A percentile compares a stretch with the other conserved stretches of the same genome.
Conservation (phyloP, 2,329 filamentous ascomycete genomes). For the Diaporthe citriasiana region DNA sequence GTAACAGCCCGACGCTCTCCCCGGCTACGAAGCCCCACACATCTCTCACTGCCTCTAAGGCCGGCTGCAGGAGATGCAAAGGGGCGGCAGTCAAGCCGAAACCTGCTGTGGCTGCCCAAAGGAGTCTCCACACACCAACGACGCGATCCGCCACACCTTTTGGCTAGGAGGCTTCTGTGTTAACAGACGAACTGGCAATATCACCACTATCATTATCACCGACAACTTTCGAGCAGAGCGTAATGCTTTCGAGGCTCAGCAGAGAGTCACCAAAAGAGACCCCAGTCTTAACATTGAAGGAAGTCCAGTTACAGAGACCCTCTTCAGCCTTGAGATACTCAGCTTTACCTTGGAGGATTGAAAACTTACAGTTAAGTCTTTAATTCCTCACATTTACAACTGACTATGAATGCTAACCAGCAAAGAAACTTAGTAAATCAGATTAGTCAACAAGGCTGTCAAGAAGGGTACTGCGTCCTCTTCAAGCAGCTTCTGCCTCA, state of each 20-base stretch:
- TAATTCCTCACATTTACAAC: too few species aligned
- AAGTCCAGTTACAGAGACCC: too few species aligned
- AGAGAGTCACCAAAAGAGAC: slow-evolving; percentile 41
- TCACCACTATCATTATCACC: slow-evolving; percentile 55
- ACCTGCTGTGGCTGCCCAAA: slow-evolving; percentile 42
- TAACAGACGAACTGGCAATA: slow-evolving; percentile 63
- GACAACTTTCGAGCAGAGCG: slow-evolving; percentile 54
- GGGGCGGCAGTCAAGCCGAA: slow-evolving; percentile 47
- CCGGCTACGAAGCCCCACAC: slow-evolving; percentile 43
- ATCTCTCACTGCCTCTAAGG: slow-evolving; percentile 52
- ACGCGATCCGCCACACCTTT: slow-evolving; percentile 47
- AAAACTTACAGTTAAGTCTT: too few species aligned
- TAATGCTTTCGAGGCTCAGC: slow-evolving; percentile 48
- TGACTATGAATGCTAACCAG: too few species aligned
- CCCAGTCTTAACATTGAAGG: too few species aligned
- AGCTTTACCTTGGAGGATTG: too few species aligned
- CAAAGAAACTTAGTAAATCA: too few species aligned
- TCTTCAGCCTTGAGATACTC: too few species aligned
- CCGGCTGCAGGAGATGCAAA: slow-evolving; percentile 47
- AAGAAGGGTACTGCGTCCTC: too few species aligned
- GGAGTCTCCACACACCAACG: slow-evolving; percentile 47
- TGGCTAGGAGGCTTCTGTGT: slow-evolving; percentile 53
- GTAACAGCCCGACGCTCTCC: slow-evolving; percentile 30
- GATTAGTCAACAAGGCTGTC: too few species aligned
- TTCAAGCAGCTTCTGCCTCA: slow-evolving; percentile 90